Base-by-base conservation (phyloP, 768 basidiomycete species). In the Myochromella boudieri region DNA sequence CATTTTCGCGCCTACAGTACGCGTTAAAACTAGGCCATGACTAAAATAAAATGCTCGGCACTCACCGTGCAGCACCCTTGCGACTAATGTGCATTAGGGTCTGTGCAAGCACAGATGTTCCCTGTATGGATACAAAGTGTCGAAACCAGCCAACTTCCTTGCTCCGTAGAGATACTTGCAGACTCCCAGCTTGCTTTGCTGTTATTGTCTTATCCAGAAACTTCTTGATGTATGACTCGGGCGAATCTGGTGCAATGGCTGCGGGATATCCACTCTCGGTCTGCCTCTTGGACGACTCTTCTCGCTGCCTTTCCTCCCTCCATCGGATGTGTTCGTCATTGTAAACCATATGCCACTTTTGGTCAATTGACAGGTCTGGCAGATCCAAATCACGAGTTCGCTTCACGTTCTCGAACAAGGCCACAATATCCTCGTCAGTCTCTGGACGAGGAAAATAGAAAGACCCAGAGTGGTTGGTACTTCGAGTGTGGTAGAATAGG, bases 221-320 rank as follows among this genome's bases (percentile, higher is more conserved):
- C 66, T 86, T 91, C 65, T 85, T 81, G 53, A 98, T 82, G 61
- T 93, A 97, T 87, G 88, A 97, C 63, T 97, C 89, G 1, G 95
- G 93, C 7, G 87, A 82, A 51, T 87, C 85, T 44, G 82, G 80
- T 17, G 79, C 66, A 17, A 81, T 75, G 17, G 75, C 63, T 5
- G 69, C 66, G 6, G 80, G 55, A 44, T 80, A 79, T 5, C 84
- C 82, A 3, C 73, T 60, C 52, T 87, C 86, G 5, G 69, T 69
- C 58, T 82, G 82, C 60, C 72, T 82, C 60, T 71, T 78, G 17
- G 74, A 66, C 56, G 83, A 81, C 46, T 82, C 81, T 51, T 84
- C 79, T 55, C 82, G 76, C 51, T 71, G 76, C 58, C 78, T 81
- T 56, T 85, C 84, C 37, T 85, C 82, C 55, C 79, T 81, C 85